Base-by-base conservation (phyloP, 2,329 filamentous ascomycete species). In the Nannizzia gypsea region DNA sequence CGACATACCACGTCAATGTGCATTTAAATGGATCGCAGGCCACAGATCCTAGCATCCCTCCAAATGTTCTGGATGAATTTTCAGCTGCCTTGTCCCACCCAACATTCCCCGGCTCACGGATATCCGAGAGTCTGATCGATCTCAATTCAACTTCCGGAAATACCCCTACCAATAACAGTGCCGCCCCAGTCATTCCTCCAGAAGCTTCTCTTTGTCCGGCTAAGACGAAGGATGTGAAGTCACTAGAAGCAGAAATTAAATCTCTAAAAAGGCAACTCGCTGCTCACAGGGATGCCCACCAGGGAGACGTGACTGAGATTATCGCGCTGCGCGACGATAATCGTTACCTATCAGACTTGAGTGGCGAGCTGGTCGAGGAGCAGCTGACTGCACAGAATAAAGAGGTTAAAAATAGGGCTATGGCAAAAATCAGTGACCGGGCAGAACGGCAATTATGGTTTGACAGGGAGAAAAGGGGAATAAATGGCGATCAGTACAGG, bases 361-460 rank as follows among this genome's bases (percentile, higher is more conserved):
- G 71, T 61, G 71, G 69, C 40, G 70, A 73, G 60, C 68, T 76
- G 22, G 70, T 75, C 56, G 68, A 70, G 58, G 73, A 73, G 52
- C 71, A 74, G 62, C 71, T 71, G 50, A 67, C 67, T 26, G 66
- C 70, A 34, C 68, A 70, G 36, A 64, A 65, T 42, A 66, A 69
- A 55, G 71, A 69, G 62, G 60, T 73, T 34, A 64, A 65, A 48
- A 70, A 69, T 6, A 71, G 72, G 63, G 69, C 68, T 36, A 70
- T 69, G 58, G 75, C 72, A 61, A 73, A 76, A 58, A 72, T 73
- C 31, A 69, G 71, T n/a, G 73, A 71, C 36, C 61, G 66, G n/a
- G 70, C 71, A 59, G 71, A 69, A 58, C 68, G 75, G 60, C 68
- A 77, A 64, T 73, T 73, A 22, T 78, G 75, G 71, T 74, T 77